Conservation (phyloP, 2,329 filamentous ascomycete genomes). For the Ustulina deusta region DNA sequence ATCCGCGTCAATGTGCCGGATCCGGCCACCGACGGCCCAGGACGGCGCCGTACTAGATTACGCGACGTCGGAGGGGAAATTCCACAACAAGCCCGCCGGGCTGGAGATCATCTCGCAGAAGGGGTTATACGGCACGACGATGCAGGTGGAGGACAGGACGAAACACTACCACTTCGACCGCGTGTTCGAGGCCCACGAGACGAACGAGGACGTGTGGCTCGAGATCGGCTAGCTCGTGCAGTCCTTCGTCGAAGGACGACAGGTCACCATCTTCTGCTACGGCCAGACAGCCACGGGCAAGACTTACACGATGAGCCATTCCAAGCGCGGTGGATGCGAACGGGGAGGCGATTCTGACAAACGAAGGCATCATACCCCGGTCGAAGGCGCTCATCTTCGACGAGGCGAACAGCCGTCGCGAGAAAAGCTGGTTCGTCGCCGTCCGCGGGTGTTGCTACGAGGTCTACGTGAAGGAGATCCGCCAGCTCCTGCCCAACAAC, state of each 20-base stretch:
- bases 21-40: conserved; percentile 69
- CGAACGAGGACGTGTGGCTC: conserved; percentile 88
- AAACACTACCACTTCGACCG: conserved; percentile 84
- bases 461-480: conserved; percentile 93
- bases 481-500: conserved; percentile 70
- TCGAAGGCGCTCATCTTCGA: conserved; percentile 93
- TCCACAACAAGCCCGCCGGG: conserved; percentile 32
- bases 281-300: conserved; percentile 97
- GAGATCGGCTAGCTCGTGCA: conserved; percentile 98
- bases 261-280: conserved; percentile 98
- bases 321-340: conserved; percentile 6
- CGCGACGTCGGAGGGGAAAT: conserved; percentile 27
- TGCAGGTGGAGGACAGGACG: conserved; percentile 6
- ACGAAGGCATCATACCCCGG: conserved; percentile 92
- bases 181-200: conserved; percentile 81
- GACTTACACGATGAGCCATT: conserved; percentile 87
- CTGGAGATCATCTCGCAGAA: conserved; percentile 80
- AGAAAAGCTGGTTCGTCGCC: conserved; percentile 90
- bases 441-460: conserved; percentile 96
- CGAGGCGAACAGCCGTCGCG: conserved; percentile 81
- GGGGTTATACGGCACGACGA: conserved; percentile 50
- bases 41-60: conserved; percentile 3
- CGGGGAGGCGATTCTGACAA: conserved; percentile 43
- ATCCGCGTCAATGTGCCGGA: conserved; percentile 97
- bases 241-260: conserved; percentile 93